Percentiles rank a stretch among this genome's conserved stretches.
Evolutionary conservation across 805 yeast species (phyloP).

Genomic region (Lachancea thermotolerans): DNA sequence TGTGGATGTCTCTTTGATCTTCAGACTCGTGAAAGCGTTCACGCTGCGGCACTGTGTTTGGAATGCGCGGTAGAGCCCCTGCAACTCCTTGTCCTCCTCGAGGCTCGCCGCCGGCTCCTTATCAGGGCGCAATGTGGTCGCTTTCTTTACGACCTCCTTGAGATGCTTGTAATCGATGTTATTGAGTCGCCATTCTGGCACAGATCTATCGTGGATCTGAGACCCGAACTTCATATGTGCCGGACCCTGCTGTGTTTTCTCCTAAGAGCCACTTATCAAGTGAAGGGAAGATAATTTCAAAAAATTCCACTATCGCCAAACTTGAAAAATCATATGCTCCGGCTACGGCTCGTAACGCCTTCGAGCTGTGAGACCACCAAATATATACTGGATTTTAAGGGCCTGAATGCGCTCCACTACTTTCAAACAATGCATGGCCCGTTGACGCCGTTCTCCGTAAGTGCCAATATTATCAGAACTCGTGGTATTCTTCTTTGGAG

Average conservation of each 20-base stretch:
- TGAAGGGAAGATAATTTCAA: not conserved
- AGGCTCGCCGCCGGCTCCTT: conserved; percentile 3
- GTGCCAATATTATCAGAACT: too few relatives aligned
- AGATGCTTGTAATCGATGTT: conserved; percentile 78
- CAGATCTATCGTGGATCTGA: conserved; percentile 64
- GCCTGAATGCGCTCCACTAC: too few relatives aligned
- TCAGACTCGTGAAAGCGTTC: conserved; percentile 24
- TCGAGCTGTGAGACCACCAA: too few relatives aligned
- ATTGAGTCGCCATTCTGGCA: conserved; percentile 82
- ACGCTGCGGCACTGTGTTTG: conserved; percentile 22
- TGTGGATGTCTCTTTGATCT: conserved; percentile 26
- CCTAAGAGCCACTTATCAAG: not conserved
- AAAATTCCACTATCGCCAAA: not conserved
- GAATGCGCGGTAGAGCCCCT: conserved; percentile 11
- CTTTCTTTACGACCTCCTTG: conserved; percentile 54
- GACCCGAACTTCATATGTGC: conserved; percentile 76
- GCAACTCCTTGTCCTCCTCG: conserved; percentile 8
- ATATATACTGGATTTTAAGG: too few relatives aligned
- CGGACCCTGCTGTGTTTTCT: not conserved
- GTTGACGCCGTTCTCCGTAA: too few relatives aligned
- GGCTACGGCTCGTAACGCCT: too few relatives aligned
- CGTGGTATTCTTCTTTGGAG: too few relatives aligned
- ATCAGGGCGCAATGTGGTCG: conserved; percentile 34
- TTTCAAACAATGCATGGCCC: too few relatives aligned
- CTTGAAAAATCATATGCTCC: too few relatives aligned